Evolutionary conservation across 2,329 filamentous ascomycete species (phyloP).

Genomic region (Pyrenophora tritici-repentis): DNA sequence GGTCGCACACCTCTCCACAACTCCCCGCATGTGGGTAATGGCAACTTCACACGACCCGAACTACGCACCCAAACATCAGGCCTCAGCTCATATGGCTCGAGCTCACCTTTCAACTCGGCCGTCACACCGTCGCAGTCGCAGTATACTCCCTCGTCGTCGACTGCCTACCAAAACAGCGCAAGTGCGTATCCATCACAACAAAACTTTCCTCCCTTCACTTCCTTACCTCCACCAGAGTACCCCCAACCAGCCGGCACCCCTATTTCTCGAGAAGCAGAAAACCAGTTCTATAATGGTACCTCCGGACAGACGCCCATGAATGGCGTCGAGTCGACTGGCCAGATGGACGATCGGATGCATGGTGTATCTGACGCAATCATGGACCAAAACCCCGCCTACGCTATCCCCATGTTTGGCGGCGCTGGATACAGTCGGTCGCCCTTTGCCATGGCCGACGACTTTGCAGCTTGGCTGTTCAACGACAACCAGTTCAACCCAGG

Average conservation of each 20-base stretch:
- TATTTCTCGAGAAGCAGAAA: slow-evolving; percentile 42
- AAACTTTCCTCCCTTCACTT: slow-evolving; percentile 64
- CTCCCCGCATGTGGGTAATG: slow-evolving; percentile 45
- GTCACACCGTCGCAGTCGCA: slow-evolving; percentile 51
- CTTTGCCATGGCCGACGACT: slow-evolving; percentile 85
- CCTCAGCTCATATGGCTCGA: slow-evolving; percentile 40
- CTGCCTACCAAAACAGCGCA: slow-evolving; percentile 42
- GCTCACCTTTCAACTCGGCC: slow-evolving; percentile 44
- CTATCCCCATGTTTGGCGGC: slow-evolving; percentile 84
- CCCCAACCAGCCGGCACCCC: slow-evolving; percentile 42
- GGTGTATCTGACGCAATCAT: slow-evolving; percentile 48
- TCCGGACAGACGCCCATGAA: slow-evolving; percentile 46
- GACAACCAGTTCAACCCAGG: slow-evolving; percentile 58
- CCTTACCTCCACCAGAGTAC: slow-evolving; percentile 65
- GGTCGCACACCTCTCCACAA: slow-evolving; percentile 40
- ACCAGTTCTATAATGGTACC: slow-evolving; percentile 45
- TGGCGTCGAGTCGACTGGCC: slow-evolving; percentile 45
- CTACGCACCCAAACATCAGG: slow-evolving; percentile 45
- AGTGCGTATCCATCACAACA: slow-evolving; percentile 63
- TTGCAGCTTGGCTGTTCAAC: slow-evolving; percentile 83
- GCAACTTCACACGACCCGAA: slow-evolving; percentile 42
- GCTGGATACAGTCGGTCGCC: slow-evolving; percentile 86
- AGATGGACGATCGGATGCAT: slow-evolving; percentile 41
- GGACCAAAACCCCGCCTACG: slow-evolving; percentile 58
- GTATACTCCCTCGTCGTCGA: slow-evolving; percentile 52